These are phyloP conservation scores for Talaromyces sp. DNA, from an alignment of 2,329 filamentous ascomycete species.

Conservation along the genomic window DNA sequence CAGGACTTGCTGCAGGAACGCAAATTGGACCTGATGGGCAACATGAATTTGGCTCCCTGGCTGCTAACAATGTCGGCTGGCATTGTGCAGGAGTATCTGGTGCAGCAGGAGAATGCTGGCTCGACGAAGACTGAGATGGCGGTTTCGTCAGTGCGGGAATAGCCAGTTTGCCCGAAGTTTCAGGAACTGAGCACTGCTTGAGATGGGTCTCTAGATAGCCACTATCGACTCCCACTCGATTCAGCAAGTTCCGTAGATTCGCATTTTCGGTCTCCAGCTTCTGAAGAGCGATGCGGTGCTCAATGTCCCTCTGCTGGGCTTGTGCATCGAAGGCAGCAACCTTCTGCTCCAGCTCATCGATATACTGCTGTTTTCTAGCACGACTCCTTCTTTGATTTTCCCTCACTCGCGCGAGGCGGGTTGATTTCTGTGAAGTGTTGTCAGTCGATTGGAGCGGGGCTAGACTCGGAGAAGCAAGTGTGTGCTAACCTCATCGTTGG, in stretches of 20 bases:
- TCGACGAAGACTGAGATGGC: not conserved
- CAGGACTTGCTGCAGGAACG: not conserved
- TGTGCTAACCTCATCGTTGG: not conserved
- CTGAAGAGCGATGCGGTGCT: conserved; percentile 27
- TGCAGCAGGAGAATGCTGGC: not conserved
- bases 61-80: not conserved
- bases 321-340: conserved; percentile 22
- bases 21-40: not conserved
- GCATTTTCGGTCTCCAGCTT: conserved; percentile 29
- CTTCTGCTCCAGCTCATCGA: conserved; percentile 30
- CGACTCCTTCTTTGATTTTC: conserved; percentile 35
- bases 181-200: conserved; percentile 14
- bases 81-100: not conserved
- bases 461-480: not conserved
- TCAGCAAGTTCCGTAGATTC: conserved; percentile 22
- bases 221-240: conserved; percentile 18
- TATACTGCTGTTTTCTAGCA: conserved; percentile 29
- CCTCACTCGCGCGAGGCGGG: conserved; percentile 34
- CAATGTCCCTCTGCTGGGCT: conserved; percentile 25
- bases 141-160: conserved; percentile 25
- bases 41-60: not conserved
- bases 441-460: not conserved
- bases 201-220: conserved; percentile 24
- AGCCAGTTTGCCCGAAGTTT: conserved; percentile 24
- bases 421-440: conserved; percentile 17